Evolutionary conservation across 345 rosid species (phyloP), one percentile per base, ranked within the genome.

Genomic region (Brassica incana): DNA sequence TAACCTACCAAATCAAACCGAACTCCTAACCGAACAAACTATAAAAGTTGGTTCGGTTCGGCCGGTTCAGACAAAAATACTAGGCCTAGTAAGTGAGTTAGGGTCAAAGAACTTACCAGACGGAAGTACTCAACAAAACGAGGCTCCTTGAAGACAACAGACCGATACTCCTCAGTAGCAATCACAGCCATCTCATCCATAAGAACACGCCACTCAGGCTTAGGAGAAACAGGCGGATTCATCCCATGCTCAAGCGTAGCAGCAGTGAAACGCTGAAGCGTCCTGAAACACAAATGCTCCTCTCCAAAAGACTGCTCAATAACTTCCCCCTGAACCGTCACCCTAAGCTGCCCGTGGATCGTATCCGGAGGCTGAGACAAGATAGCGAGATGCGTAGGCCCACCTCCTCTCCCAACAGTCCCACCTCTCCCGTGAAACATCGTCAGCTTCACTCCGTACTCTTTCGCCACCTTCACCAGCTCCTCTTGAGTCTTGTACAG

Each of bases 391-490:
- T 95, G 99, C 36, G 97, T 93, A 2, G 99, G 99, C 27, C 99
- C 98, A 2, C 99, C 99, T 69, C 99, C 99, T 83, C 99, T 81
- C 61, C 99, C 99, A 6, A 95, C 98, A 0, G 99, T 95, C 38
- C 99, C 99, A 58, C 99, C 99, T 80, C 99, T 88, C 16, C 99
- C 99, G 58, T 95, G 99, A 79, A 95, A 95, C 98, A 95, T 95
- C 0, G 94, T 93, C 35, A 92, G 96, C 85, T 95, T 95, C 16
- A 95, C 87, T 15, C 98, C 96, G 25, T 33, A 91, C 66, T 89
- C 76, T 85, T 95, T 95, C 0, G 99, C 98, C 2, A 93, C 99
- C 81, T 89, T 86, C 65, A 95, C 88, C 4, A 95, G 96, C 77
- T 95, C 98, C 79, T 93, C 99, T 82, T 95, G 99, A 15, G 97